Evolutionary conservation across 2,329 filamentous ascomycete species (phyloP).

Genomic region (Pseudocercospora fuligena): DNA sequence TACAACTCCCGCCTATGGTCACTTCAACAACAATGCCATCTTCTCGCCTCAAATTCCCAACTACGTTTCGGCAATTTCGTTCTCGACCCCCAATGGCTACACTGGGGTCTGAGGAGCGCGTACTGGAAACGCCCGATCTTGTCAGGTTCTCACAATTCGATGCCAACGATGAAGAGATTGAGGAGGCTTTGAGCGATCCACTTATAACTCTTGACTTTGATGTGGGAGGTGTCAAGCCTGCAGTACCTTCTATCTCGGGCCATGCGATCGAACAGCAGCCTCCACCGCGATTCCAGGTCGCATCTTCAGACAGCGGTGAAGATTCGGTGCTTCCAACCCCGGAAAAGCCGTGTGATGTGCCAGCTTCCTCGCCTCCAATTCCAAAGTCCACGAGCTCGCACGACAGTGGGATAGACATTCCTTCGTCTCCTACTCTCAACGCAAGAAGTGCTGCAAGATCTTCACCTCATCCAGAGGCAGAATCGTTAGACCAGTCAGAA

Average conservation of each 20-base stretch:
- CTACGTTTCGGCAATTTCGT: neutral
- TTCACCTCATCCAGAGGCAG: neutral
- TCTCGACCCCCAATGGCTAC: neutral
- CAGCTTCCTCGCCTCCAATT: neutral
- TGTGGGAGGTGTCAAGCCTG: neutral
- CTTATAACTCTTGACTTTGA: neutral
- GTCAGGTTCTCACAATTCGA: neutral
- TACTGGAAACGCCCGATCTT: neutral
- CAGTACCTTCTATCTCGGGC: neutral
- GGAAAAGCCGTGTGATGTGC: neutral
- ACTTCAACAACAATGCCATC: neutral
- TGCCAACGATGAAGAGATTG: neutral
- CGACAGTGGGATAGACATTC: neutral
- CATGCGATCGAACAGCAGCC: neutral
- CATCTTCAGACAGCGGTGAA: constrained; percentile 3
- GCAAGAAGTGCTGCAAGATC: neutral
- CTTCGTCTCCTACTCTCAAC: neutral
- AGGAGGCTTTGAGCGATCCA: neutral
- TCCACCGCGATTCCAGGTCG: neutral
- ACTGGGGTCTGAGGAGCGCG: neutral
- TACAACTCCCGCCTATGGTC: neutral
- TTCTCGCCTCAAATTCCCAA: neutral
- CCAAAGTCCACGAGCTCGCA: constrained; percentile 1
- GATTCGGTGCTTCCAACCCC: neutral
- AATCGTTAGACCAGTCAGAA: neutral